Conservation (phyloP, 495 filamentous ascomycete genomes). For the Daldinia bambusicola region DNA sequence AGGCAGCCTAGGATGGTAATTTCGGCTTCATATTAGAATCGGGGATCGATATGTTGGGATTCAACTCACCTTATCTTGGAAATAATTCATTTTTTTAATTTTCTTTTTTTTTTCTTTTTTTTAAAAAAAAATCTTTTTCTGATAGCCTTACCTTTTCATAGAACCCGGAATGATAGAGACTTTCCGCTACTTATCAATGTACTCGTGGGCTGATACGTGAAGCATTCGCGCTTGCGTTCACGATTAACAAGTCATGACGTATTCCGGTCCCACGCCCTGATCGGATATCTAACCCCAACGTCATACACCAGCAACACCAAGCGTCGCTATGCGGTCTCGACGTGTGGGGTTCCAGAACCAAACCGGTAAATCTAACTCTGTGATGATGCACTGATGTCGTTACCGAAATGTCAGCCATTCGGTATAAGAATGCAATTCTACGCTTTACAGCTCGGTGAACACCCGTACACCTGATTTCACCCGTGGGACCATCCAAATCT, state of each 20-base stretch:
- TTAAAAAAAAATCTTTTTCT: too few relatives aligned
- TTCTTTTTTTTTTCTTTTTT: too few relatives aligned
- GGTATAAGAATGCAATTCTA: background rate
- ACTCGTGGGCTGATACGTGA: background rate
- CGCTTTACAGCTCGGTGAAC: background rate
- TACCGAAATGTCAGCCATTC: background rate
- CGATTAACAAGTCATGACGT: conserved; percentile 34
- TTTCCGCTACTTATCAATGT: background rate
- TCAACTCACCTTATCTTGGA: too few relatives aligned
- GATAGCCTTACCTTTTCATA: too few relatives aligned
- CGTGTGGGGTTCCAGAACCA: conserved; percentile 2
- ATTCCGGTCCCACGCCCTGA: conserved; percentile 5
- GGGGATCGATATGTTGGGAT: too few relatives aligned
- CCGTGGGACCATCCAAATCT: background rate
- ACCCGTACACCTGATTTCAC: background rate
- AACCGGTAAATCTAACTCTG: conserved; percentile 15
- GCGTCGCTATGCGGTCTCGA: background rate
- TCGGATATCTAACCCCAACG: conserved; percentile 24
- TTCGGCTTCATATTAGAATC: too few relatives aligned
- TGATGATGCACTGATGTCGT: conserved; percentile 40
- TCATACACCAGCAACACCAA: conserved; percentile 31
- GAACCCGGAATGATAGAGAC: too few relatives aligned
- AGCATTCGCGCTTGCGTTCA: background rate
- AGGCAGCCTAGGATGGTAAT: too few relatives aligned
- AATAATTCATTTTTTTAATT: background rate